A percentile compares a stretch with the other conserved stretches of the same genome.
These are phyloP conservation scores for Neurospora hispaniola DNA, from an alignment of 495 filamentous ascomycete genomes.

Conservation along the genomic window DNA sequence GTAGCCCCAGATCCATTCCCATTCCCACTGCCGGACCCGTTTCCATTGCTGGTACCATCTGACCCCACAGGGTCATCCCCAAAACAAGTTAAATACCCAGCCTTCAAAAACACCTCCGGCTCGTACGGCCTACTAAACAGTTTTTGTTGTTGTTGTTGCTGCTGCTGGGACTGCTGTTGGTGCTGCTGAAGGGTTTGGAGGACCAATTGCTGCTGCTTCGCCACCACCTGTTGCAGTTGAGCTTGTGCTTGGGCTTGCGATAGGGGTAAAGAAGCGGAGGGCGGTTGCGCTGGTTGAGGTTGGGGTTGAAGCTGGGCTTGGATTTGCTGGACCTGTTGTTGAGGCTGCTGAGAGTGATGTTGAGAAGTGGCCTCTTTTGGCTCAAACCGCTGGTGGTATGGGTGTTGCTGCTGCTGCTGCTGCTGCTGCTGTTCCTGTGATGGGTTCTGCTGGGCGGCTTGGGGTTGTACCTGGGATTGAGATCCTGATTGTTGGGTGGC, in stretches of 20 bases:
- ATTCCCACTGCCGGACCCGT: not conserved
- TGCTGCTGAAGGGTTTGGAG: not conserved
- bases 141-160: not conserved
- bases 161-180: not conserved
- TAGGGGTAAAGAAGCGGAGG: not conserved
- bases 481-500: not conserved
- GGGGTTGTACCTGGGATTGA: not conserved
- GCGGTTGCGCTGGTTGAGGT: not conserved
- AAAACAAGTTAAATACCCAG: conserved; percentile 11
- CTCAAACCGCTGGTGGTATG: not conserved
- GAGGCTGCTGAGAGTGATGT: not conserved
- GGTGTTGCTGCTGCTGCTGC: not conserved
- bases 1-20: not conserved
- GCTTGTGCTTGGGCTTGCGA: not conserved
- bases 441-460: not conserved
- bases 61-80: not conserved
- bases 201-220: not conserved
- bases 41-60: not conserved
- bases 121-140: not conserved
- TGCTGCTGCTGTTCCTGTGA: not conserved
- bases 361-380: not conserved
- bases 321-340: not conserved
- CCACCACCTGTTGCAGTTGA: not conserved
- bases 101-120: conserved; percentile 2
- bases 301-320: not conserved